Percentiles rank a stretch among this genome's conserved stretches.
Conservation (phyloP, 768 basidiomycete species). For the Cubamyces lactineus region DNA sequence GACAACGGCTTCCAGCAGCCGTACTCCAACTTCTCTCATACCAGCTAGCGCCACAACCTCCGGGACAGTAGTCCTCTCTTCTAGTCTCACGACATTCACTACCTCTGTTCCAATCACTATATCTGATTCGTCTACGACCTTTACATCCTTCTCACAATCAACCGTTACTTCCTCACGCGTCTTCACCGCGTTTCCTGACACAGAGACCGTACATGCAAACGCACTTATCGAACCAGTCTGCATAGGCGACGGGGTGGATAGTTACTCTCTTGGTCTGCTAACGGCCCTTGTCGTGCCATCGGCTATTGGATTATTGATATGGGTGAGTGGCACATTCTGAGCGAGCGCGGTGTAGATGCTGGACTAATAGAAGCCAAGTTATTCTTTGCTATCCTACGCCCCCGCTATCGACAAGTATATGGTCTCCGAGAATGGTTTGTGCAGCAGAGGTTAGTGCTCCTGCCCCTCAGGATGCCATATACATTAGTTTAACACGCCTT, state of each 20-base stretch:
- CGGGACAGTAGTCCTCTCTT: conserved; percentile 7
- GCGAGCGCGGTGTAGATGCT: neutral
- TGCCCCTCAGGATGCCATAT: neutral
- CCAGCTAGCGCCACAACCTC: conserved; percentile 15
- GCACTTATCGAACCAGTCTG: conserved; percentile 49
- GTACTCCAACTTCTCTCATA: conserved; percentile 16
- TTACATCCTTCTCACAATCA: conserved; percentile 45
- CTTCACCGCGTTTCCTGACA: conserved; percentile 23
- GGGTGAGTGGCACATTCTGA: conserved; percentile 50
- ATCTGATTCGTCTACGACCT: conserved; percentile 44
- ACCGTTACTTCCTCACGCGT: conserved; percentile 30
- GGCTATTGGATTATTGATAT: conserved; percentile 62
- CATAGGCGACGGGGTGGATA: conserved; percentile 67
- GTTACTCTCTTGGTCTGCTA: conserved; percentile 62
- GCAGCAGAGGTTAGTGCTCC: conserved; percentile 58
- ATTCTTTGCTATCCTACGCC: conserved; percentile 67
- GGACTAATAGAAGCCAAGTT: conserved; percentile 42
- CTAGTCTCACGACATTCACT: conserved; percentile 31
- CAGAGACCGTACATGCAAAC: conserved; percentile 20
- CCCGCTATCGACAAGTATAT: conserved; percentile 73
- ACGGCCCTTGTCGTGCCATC: conserved; percentile 61
- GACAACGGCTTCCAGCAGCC: neutral
- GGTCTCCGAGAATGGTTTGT: conserved; percentile 79
- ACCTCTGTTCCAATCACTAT: conserved; percentile 39
- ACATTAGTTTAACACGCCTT: conserved; percentile 23